Base-by-base conservation (phyloP, 306 rosid genomes). In the Chamaecrista fasciculata region DNA sequence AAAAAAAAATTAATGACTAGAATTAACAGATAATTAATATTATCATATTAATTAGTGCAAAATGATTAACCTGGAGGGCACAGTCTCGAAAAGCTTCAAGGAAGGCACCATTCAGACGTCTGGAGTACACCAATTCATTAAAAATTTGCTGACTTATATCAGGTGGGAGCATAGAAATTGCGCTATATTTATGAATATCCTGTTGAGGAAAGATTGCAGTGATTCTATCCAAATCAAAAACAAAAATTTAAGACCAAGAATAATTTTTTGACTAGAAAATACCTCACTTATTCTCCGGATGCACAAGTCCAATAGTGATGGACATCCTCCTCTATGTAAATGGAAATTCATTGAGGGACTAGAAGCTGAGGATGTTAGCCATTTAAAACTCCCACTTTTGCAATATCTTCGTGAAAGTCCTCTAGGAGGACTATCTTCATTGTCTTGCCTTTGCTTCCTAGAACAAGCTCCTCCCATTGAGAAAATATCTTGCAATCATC, bases 391-490 rank as follows among this genome's bases (percentile, higher is more conserved):
- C 79, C 92, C 92, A 74, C 86, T 90, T 81, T 84, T 94, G 83
- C 81, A 67, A 78, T 81, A 90, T 75, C 80, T 86, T 62, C 83
- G 72, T 34, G 89, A 76, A 50, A 78, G 24, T 50, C 89, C 95
- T 48, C 80, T 78, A 16, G 21, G 58, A 40, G 78, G 62, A 75
- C 61, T 39, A 52, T 86, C 86, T 60, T 82, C 97, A 49, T 60
- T 65, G 56, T 82, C 87, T 49, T 8, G 81, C n/a, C 78, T 85
- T 63, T 86, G 87, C 89, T 88, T 94, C 91, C 91, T 86, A 67
- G 98, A 94, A 78, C 97, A 94, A 64, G 89, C 97, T 67, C 98
- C 96, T 73, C 98, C 98, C 98, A 94, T 94, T 34, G 71, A 58
- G 63, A 26, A 81, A 72, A 71, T 85, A 56, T 65, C 72, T 62